Evolutionary conservation across 2,329 filamentous ascomycete species (phyloP), one percentile per base, ranked within the genome.

Genomic region (Xylaria sp.): DNA sequence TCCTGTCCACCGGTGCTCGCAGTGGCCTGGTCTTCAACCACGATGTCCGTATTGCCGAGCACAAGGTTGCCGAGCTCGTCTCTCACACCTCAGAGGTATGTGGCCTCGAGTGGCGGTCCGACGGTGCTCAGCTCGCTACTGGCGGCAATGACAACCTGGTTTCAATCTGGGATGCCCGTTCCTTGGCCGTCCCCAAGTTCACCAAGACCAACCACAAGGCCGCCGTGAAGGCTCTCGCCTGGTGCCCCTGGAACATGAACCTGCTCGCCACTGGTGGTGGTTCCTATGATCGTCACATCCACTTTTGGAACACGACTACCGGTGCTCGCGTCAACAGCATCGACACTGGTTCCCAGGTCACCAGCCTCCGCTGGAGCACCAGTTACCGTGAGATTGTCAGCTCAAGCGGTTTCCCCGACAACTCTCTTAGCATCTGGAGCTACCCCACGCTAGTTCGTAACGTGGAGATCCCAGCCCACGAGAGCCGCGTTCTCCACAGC

Each of bases 191-290:
- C 10, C 96, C 96, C 80, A 98, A 98, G 85, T 98, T 98, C 86
- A 96, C 94, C 83, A 99, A 99, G 91, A 97, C 95, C 79, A 99
- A 99, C 88, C 96, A 99, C 88, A 96, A 96, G 83, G 96, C 96
- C 66, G 96, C 96, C 54, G 94, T 99, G 84, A 99, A 99, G 89
- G 96, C 96, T 68, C 89, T 99, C 55, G 92, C 94, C 72, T 99
- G 96, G 96, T 99, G 96, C 87, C 96, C 96, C 52, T 99, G 96
- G 96, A 96, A 97, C 85, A 90, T 93, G 82, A 98, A 98, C 86
- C 90, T 98, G 59, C 91, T 99, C 57, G 96, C 96, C 67, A 98
- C 96, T 52, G 96, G 96, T 66, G 96, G 96, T 78, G 96, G 96
- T 75, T 97, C 94, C 52, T 97, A 98, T 82, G 96, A 99, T 81